Evolutionary conservation across 2,329 filamentous ascomycete species (phyloP).

Genomic region (Pseudocercospora vitis): DNA sequence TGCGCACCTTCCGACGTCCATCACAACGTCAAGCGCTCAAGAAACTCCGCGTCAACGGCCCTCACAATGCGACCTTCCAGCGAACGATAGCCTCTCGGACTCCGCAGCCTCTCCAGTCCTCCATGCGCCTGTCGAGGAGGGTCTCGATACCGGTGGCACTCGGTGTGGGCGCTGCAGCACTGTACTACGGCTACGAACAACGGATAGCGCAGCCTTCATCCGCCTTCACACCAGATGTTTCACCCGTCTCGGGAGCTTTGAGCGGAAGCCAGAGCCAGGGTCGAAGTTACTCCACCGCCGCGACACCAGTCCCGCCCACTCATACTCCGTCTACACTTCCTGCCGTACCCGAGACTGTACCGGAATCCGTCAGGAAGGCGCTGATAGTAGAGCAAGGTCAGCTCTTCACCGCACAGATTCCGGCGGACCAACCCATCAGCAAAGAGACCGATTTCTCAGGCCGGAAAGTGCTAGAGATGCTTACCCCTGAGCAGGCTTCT

Average conservation of each 20-base stretch:
- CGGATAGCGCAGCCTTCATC: constrained; percentile 13
- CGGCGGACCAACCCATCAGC: constrained; percentile 80
- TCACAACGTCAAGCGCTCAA: constrained; percentile 61
- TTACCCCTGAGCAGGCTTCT: constrained; percentile 90
- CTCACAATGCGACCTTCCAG: constrained; percentile 45
- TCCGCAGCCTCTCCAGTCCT: constrained; percentile 57
- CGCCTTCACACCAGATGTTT: constrained; percentile 15
- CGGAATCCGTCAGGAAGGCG: constrained; percentile 63
- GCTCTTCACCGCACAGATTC: constrained; percentile 82
- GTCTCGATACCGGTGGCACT: constrained; percentile 67
- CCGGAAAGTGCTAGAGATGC: constrained; percentile 87
- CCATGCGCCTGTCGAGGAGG: constrained; percentile 70
- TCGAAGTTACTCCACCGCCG: constrained; percentile 36
- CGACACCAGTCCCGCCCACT: constrained; percentile 19
- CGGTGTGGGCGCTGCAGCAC: constrained; percentile 67
- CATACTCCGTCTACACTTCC: constrained; percentile 21
- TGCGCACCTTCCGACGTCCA: constrained; percentile 67
- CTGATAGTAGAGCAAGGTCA: constrained; percentile 88
- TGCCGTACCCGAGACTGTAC: constrained; percentile 39
- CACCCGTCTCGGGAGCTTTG: constrained; percentile 22
- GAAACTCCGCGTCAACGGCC: constrained; percentile 42
- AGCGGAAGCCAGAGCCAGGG: constrained; percentile 31
- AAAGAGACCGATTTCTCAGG: constrained; percentile 86
- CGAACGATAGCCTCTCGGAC: constrained; percentile 46
- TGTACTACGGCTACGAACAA: constrained; percentile 68